These are phyloP conservation scores for Colletotrichum noveboracense DNA, from an alignment of 2,329 filamentous ascomycete species.

Conservation along the genomic window DNA sequence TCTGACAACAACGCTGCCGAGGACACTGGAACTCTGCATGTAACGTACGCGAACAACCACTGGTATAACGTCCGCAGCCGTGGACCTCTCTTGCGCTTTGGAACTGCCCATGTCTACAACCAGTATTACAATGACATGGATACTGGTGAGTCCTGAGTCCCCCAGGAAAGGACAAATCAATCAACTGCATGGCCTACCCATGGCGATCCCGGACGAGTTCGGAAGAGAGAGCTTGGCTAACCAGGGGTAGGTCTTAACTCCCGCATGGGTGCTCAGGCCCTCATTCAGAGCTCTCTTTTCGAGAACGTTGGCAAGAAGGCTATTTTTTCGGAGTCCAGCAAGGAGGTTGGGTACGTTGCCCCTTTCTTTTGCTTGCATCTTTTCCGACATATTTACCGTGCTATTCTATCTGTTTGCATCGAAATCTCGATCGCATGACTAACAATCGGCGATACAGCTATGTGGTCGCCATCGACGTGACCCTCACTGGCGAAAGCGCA, in stretches of 20 bases:
- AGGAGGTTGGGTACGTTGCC: conserved; percentile 25
- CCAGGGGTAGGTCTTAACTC: conserved; percentile 50
- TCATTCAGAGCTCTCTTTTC: conserved; percentile 57
- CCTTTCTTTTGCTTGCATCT: not conserved
- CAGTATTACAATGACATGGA: conserved; percentile 39
- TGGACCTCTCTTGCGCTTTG: conserved; percentile 64
- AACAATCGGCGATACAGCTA: conserved; percentile 23
- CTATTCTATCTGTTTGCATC: not conserved
- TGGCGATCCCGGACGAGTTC: not conserved
- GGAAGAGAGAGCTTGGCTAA: not conserved
- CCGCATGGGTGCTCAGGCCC: conserved; percentile 53
- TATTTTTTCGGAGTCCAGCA: conserved; percentile 29
- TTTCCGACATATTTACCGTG: not conserved
- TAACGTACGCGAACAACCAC: conserved; percentile 69
- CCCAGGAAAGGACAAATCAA: accelerated
- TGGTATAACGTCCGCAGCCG: conserved; percentile 67
- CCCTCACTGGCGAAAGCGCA: conserved; percentile 41
- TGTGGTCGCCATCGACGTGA: conserved; percentile 41
- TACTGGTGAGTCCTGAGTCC: not conserved
- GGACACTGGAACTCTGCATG: conserved; percentile 61
- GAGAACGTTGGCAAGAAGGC: conserved; percentile 39
- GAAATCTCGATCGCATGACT: not conserved
- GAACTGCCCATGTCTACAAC: conserved; percentile 61
- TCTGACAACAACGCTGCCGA: conserved; percentile 57
- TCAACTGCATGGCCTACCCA: not conserved